A percentile compares a stretch with the other conserved stretches of the same genome.
Conservation (phyloP, 2,329 filamentous ascomycete genomes). For the Fonsecaea nubica region DNA sequence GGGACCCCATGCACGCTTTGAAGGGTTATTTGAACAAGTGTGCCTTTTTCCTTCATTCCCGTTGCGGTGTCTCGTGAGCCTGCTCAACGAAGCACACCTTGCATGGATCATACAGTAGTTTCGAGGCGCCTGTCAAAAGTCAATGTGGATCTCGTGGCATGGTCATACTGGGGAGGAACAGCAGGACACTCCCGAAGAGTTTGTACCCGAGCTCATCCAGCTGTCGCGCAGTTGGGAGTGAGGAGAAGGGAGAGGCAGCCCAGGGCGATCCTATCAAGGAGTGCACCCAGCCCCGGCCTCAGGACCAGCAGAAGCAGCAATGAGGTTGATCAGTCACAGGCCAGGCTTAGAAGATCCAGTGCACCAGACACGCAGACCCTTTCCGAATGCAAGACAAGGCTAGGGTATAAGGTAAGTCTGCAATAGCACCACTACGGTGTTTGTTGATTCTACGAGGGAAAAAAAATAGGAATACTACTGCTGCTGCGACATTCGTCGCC, state of each 20-base stretch:
- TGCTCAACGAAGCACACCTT: background rate
- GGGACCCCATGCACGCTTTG: background rate
- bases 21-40: background rate
- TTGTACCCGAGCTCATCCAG: background rate
- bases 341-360: background rate
- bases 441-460: slow-evolving; percentile 25
- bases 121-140: background rate
- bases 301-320: background rate
- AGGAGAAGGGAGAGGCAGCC: background rate
- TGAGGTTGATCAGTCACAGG: background rate
- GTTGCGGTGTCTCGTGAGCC: background rate
- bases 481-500: background rate
- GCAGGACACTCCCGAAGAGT: background rate
- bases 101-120: background rate
- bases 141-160: background rate
- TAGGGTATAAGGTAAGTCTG: background rate
- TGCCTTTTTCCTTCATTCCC: slow-evolving; percentile 1
- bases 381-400: background rate
- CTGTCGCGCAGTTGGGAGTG: background rate
- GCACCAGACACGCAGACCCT: background rate
- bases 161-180: background rate
- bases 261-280: background rate
- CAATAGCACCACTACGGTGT: slow-evolving; percentile 12
- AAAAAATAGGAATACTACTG: background rate
- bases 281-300: background rate